Base-by-base conservation (phyloP, 768 basidiomycete genomes). In the Collybia mongolica region DNA sequence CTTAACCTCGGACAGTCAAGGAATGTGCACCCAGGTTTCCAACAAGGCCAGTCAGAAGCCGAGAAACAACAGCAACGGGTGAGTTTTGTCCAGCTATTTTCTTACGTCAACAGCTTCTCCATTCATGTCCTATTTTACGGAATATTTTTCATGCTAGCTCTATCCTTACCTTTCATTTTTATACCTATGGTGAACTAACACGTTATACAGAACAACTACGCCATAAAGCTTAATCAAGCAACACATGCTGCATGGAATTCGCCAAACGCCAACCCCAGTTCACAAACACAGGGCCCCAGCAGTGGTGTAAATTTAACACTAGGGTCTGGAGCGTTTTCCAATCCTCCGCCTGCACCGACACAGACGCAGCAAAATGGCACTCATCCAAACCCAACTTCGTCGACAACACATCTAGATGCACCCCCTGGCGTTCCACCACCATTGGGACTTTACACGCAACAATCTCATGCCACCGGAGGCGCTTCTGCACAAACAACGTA, bases 1-100 rank as follows among this genome's bases (percentile, higher is more conserved):
- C 66, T 90, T 56, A 88, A 86, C 57, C 55, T 78, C 46, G 73
- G 72, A 23, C 75, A 74, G 54, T 63, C 73, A 46, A 68, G 79
- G 60, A 72, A 70, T 65, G 69, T 73, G 18, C 74, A 78, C 66
- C 74, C 73, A 50, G 76, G 81, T 56, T 73, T 83, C 49, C 80
- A 82, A 63, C 73, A 69, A 48, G 79, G 81, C 51, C 81, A 81
- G 67, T 71, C 76, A 17, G 88, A 90, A 48, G 70, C 77, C 15
- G 88, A 89, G 60, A 89, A 90, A 61, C 72, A 72, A 52, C 73
- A 75, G 51, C 68, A 69, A 49, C 77, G 88, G 75, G 86, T 88
- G 69, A 70, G 84, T 78, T 37, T 53, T 50, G 44, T 60, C 44
- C 58, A 32, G 7, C 7, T 32, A 32, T 32, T 12, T 32, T 32